Evolutionary conservation across 768 basidiomycete genomes (phyloP), one percentile per base, ranked within the genome.

Genomic region (Rhodocollybia butyracea): DNA sequence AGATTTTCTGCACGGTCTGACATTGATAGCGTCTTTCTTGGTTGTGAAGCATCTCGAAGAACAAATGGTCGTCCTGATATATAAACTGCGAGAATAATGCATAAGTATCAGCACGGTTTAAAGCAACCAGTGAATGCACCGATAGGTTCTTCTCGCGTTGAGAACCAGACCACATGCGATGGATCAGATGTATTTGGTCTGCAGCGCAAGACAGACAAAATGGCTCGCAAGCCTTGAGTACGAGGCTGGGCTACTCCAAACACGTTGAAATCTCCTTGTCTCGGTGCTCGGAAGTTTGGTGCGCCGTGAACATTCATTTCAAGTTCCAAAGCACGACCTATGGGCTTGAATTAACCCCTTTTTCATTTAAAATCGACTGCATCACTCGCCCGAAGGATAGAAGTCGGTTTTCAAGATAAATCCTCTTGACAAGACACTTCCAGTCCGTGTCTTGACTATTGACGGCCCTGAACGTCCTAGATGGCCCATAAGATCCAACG

Each of bases 181-280:
- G 86, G 81, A 58, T 85, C 77, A 3, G 71, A 63, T 30, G 77
- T 79, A 52, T 79, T 82, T 8, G 90, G 90, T 27, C 87, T 75
- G 60, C 88, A 89, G 32, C 86, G 76, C 5, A 99, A 80, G 11
- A 94, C 78, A 21, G 92, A 92, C 3, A 99, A 73, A 47, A 98
- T 91, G 2, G 93, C 94, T 43, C 91, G 80, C 11, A 99, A 76
- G 3, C 96, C 97, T 60, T 93, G 89, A 1, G 91, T 85, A 2
- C 95, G 90, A 12, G 97, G 97, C 66, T 98, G 97, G 2, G 97
- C 96, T 5, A 88, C 92, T 13, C 96, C 97, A 65, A 89, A 98
- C 2, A 99, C 93, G 61, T 95, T 96, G 31, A 98, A 78, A 55
- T 83, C 81, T 26, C 85, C 86, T 46, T 85, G 80, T 48, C 84